These are phyloP conservation scores for Tolypocladium sp. DNA, from an alignment of 2,329 filamentous ascomycete species.

Conservation along the genomic window DNA sequence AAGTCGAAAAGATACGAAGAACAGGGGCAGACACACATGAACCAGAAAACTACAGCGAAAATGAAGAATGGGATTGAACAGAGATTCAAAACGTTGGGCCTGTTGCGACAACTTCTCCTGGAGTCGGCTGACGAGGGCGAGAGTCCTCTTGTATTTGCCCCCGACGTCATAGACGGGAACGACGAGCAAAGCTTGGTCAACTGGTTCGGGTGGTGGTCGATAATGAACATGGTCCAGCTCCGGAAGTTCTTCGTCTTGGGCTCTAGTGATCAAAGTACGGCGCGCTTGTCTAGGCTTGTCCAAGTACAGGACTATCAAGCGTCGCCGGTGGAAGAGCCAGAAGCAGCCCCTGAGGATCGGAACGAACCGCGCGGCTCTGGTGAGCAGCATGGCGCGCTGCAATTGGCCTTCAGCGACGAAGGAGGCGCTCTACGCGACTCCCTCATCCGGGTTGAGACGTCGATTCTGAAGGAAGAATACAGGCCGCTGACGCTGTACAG, in stretches of 20 bases:
- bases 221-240: conserved; percentile 36
- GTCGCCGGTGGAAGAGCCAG: conserved; percentile 26
- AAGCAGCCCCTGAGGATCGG: conserved; percentile 10
- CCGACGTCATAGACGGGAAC: conserved; percentile 39
- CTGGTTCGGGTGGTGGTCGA: conserved; percentile 53
- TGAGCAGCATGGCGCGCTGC: neutral
- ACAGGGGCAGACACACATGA: neutral
- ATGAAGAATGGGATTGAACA: conserved; percentile 8
- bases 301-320: conserved; percentile 19
- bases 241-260: conserved; percentile 49
- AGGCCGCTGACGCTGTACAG: conserved; percentile 22
- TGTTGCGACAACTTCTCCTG: conserved; percentile 10
- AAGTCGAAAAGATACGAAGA: conserved; percentile 5
- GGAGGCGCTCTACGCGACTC: neutral
- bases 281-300: conserved; percentile 14
- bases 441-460: neutral
- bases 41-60: neutral
- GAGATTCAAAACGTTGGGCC: conserved; percentile 11
- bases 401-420: conserved; percentile 1
- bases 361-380: neutral
- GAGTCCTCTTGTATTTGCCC: conserved; percentile 34
- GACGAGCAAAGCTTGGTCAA: conserved; percentile 55
- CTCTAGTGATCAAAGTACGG: conserved; percentile 19
- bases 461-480: neutral
- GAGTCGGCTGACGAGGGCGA: conserved; percentile 6